Conservation (phyloP, 2,329 filamentous ascomycete genomes). For the Pyrenophora seminiperda region DNA sequence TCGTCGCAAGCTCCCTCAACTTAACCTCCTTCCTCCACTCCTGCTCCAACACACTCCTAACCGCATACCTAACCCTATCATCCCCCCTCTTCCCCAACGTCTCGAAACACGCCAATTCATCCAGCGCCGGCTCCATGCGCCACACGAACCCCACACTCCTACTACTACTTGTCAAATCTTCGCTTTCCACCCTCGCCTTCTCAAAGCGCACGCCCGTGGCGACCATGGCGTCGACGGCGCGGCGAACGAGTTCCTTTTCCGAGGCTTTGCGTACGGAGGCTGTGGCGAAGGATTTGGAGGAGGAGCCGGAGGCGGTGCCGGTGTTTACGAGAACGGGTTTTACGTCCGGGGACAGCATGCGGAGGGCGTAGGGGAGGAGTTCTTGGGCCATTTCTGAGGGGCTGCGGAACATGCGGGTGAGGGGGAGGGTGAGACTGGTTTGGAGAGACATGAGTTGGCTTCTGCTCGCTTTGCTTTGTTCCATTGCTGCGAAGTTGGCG, state of each 20-base stretch:
- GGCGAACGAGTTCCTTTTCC: slow-evolving; percentile 79
- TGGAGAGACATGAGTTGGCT: slow-evolving; percentile 76
- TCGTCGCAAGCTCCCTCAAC: slow-evolving; percentile 67
- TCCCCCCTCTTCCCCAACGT: slow-evolving; percentile 65
- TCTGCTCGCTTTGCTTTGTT: slow-evolving; percentile 79
- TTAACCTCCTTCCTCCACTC: slow-evolving; percentile 78
- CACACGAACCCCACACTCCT: slow-evolving; percentile 74
- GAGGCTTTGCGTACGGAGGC: slow-evolving; percentile 87
- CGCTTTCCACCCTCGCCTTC: slow-evolving; percentile 76
- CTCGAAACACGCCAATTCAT: slow-evolving; percentile 75
- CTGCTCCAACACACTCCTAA: slow-evolving; percentile 90
- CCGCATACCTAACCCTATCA: slow-evolving; percentile 83
- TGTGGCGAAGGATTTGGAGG: slow-evolving; percentile 56
- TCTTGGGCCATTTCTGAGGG: slow-evolving; percentile 78
- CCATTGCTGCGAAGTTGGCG: slow-evolving; percentile 80
- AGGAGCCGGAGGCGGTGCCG: slow-evolving; percentile 46
- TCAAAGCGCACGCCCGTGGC: slow-evolving; percentile 82
- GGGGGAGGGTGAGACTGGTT: slow-evolving; percentile 69
- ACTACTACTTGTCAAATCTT: slow-evolving; percentile 54
- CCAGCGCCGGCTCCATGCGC: slow-evolving; percentile 92
- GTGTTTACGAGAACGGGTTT: slow-evolving; percentile 87
- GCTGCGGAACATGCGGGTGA: slow-evolving; percentile 79
- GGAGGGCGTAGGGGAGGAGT: slow-evolving; percentile 80
- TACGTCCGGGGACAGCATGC: slow-evolving; percentile 84
- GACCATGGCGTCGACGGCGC: slow-evolving; percentile 81